Evolutionary conservation across 75 land plant species (phyloP).

Genomic region (Larix kaempferi): DNA sequence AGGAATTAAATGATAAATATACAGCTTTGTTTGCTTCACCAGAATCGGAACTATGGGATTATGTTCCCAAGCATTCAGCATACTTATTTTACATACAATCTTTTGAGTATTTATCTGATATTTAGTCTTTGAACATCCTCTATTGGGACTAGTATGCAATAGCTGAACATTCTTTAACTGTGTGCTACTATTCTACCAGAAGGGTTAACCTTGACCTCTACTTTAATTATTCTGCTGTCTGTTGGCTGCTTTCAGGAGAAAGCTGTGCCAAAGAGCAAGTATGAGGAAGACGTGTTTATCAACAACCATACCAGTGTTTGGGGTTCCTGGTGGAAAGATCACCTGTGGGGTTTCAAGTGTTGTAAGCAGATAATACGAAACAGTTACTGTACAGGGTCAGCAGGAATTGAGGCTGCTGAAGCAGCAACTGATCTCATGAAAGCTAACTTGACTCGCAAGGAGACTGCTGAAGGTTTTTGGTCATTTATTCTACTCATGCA

Average conservation of each 20-base stretch:
- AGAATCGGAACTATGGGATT: too few relatives aligned
- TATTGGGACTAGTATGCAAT: too few relatives aligned
- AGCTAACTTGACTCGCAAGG: conserved; percentile 80
- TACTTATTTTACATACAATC: too few relatives aligned
- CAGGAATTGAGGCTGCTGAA: conserved; percentile 96
- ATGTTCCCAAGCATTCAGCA: too few relatives aligned
- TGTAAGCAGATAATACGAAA: conserved; percentile 73
- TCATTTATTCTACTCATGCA: too few relatives aligned
- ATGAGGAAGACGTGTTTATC: conserved; percentile 86
- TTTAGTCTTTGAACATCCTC: too few relatives aligned
- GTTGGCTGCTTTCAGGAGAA: conserved; percentile 47
- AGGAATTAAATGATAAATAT: too few relatives aligned
- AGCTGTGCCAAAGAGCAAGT: conserved; percentile 82
- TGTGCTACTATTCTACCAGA: too few relatives aligned
- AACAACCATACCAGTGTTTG: conserved; percentile 91
- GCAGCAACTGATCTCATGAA: conserved; percentile 81
- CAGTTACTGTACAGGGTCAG: conserved; percentile 92
- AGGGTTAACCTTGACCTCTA: not conserved
- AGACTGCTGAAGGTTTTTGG: conserved; percentile 18
- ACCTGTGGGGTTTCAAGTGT: conserved; percentile 94
- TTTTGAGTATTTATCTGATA: too few relatives aligned
- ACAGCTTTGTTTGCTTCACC: too few relatives aligned
- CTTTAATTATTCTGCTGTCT: not conserved
- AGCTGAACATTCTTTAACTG: too few relatives aligned
- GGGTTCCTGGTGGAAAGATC: conserved; percentile 99